Evolutionary conservation across 371 early-diverging fungal genomes (phyloP).

Genomic region (Smittium culicis): DNA sequence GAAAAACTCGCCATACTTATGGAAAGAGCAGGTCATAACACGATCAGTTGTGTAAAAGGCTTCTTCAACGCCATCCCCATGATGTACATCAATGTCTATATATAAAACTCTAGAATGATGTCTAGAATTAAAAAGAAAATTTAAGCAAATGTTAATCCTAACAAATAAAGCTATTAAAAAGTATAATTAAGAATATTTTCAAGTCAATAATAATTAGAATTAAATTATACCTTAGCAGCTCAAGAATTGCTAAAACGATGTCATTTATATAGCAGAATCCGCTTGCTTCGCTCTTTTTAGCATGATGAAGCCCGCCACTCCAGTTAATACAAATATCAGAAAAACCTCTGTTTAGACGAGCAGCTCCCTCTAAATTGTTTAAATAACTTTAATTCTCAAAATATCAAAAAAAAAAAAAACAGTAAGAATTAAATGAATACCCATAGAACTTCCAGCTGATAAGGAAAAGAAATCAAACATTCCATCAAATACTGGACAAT

Average conservation of each 20-base stretch:
- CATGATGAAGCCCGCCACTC: conserved; percentile 99
- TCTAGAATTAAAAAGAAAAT: neutral
- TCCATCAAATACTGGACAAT: conserved; percentile 98
- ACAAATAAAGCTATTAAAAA: too few relatives aligned
- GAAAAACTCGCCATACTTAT: conserved; percentile 98
- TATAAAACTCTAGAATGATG: conserved; percentile 93
- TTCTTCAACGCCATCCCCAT: conserved; percentile 99
- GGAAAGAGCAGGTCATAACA: conserved; percentile 99
- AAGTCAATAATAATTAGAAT: conserved; percentile 48
- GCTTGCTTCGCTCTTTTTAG: conserved; percentile 90
- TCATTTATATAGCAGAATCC: conserved; percentile 99
- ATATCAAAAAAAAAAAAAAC: too few relatives aligned
- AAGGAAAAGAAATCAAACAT: conserved; percentile 89
- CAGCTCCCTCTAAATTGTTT: conserved; percentile 56
- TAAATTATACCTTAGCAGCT: conserved; percentile 50
- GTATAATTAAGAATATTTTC: too few relatives aligned
- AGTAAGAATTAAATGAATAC: neutral
- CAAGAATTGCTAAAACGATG: conserved; percentile 95
- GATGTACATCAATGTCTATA: conserved; percentile 99
- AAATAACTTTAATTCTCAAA: neutral
- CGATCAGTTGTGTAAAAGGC: conserved; percentile 99
- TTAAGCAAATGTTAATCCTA: too few relatives aligned
- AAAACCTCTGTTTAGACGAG: conserved; percentile 75
- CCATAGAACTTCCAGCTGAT: conserved; percentile 88
- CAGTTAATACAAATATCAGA: conserved; percentile 97